These are phyloP conservation scores for Mitragyna speciosa DNA, from an alignment of 257 asterid genomes.

Conservation along the genomic window DNA sequence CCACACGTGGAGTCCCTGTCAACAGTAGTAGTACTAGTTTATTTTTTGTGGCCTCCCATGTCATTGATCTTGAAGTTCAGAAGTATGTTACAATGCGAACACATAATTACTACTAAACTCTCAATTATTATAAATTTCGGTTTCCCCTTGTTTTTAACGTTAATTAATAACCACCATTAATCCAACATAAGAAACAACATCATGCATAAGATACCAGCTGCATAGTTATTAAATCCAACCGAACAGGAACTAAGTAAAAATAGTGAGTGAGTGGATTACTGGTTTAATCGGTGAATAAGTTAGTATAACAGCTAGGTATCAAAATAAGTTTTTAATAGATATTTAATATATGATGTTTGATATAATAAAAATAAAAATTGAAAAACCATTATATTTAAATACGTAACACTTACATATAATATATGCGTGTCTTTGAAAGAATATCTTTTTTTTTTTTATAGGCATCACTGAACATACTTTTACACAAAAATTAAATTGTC, in stretches of 20 bases:
- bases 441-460: neutral
- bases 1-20: conserved; percentile 27
- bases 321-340: no score
- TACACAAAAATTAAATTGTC: neutral
- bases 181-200: no score
- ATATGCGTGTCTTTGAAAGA: neutral
- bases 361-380: no score
- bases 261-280: no score
- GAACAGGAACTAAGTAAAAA: no score
- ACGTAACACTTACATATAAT: no score
- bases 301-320: no score
- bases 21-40: neutral
- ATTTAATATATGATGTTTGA: no score
- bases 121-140: neutral
- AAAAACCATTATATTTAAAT: no score
- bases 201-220: no score
- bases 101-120: neutral
- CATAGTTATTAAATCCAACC: no score
- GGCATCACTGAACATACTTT: neutral
- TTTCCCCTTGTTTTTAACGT: neutral
- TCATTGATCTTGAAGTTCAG: neutral
- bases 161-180: neutral
- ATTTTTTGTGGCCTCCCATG: neutral
- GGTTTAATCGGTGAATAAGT: no score
- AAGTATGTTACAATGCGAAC: neutral